phyloP scores from a whole-genome alignment of 1,284 basidiomycete species.

The Sporisorium reilianum region DNA sequence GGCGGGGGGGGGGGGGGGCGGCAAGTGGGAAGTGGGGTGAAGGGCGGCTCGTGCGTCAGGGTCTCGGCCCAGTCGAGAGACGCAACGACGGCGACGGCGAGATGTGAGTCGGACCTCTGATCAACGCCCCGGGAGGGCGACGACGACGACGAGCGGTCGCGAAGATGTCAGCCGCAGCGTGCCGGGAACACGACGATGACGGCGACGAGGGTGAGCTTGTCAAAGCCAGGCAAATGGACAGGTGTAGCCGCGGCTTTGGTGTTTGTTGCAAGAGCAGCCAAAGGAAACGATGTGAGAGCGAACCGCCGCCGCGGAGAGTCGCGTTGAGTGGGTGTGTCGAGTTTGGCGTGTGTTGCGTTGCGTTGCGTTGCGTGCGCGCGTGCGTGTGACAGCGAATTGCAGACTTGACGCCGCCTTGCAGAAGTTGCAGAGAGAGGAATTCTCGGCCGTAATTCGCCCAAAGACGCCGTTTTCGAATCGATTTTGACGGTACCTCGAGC shows the following conservation, averaged over 20 bases:
- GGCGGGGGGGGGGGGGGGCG: background rate
- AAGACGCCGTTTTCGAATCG: slow-evolving; percentile 10
- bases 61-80: slow-evolving; percentile 1
- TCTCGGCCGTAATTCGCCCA: slow-evolving; percentile 24
- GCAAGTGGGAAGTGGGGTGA: slow-evolving; percentile 4
- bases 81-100: slow-evolving; percentile 11
- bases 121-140: background rate
- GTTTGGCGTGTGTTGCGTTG: background rate
- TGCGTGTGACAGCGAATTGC: slow-evolving; percentile 5
- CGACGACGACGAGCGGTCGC: slow-evolving; percentile 2
- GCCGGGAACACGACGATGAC: background rate
- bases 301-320: background rate
- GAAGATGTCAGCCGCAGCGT: slow-evolving; percentile 6
- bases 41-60: slow-evolving; percentile 36
- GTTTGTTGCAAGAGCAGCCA: background rate
- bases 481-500: slow-evolving; percentile 6
- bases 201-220: background rate
- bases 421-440: background rate
- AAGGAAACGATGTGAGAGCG: slow-evolving; percentile 13
- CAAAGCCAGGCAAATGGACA: background rate
- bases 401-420: slow-evolving; percentile 10
- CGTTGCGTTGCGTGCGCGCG: slow-evolving; percentile 9
- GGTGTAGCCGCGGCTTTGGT: slow-evolving; percentile 8
- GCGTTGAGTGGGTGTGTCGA: too few relatives aligned
- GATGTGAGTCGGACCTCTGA: background rate